These are phyloP conservation scores for Aspergillus udagawae DNA, from an alignment of 2,329 filamentous ascomycete species.

Conservation along the genomic window DNA sequence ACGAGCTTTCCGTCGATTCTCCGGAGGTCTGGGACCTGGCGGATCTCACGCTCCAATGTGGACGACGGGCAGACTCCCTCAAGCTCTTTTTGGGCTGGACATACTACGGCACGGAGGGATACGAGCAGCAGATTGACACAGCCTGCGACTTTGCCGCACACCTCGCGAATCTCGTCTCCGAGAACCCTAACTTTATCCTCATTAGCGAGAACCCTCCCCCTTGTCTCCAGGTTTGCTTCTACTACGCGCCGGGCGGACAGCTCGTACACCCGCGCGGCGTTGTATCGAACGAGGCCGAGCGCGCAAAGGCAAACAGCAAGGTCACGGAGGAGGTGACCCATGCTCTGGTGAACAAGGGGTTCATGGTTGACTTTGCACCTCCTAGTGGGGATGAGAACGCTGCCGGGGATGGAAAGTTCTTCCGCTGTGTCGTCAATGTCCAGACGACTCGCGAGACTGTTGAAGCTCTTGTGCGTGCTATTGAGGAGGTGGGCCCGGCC, in stretches of 20 bases:
- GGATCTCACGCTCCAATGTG: constrained; percentile 90
- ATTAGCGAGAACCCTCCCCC: constrained; percentile 74
- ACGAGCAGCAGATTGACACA: constrained; percentile 63
- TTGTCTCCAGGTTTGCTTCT: constrained; percentile 94
- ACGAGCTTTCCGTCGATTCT: constrained; percentile 29
- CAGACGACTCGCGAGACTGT: constrained; percentile 57
- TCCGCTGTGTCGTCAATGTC: constrained; percentile 65
- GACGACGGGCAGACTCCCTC: constrained; percentile 75
- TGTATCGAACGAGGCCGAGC: constrained; percentile 31
- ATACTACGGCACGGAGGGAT: constrained; percentile 77
- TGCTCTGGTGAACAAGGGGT: constrained; percentile 55
- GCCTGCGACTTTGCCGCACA: constrained; percentile 70
- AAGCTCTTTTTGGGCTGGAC: constrained; percentile 88
- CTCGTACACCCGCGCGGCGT: constrained; percentile 37
- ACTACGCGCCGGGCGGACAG: constrained; percentile 62
- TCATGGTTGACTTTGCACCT: constrained; percentile 66
- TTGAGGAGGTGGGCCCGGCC: constrained; percentile 47
- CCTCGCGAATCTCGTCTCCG: constrained; percentile 58
- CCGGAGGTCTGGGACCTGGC: constrained; percentile 80
- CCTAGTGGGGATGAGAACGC: constrained; percentile 46
- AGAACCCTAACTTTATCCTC: constrained; percentile 60
- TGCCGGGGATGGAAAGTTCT: constrained; percentile 59
- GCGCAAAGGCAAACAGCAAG: constrained; percentile 49
- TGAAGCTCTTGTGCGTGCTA: constrained; percentile 58
- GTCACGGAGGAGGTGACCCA: constrained; percentile 54